These are phyloP conservation scores for Pleurotus tuber-regium DNA, from an alignment of 768 basidiomycete genomes.

Conservation along the genomic window DNA sequence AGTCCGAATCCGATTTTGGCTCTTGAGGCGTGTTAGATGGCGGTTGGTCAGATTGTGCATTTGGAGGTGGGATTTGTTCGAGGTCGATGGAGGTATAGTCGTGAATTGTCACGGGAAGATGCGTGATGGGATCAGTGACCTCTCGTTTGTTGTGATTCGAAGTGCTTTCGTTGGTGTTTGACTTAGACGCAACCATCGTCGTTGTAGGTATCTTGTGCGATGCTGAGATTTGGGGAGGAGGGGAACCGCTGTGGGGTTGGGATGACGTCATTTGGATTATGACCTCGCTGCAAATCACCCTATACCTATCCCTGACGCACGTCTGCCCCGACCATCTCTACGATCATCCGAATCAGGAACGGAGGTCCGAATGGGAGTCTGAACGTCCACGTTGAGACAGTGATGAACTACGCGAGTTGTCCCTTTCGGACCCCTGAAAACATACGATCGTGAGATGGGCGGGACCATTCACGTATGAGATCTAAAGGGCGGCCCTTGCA, in stretches of 20 bases:
- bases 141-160: constrained; percentile 20
- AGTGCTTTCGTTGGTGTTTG: too few species aligned
- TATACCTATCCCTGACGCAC: constrained; percentile 4
- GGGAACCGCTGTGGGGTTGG: too few species aligned
- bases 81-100: constrained; percentile 34
- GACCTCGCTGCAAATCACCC: too few species aligned
- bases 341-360: neutral
- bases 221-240: too few species aligned
- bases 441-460: too few species aligned
- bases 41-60: neutral
- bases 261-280: too few species aligned
- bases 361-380: too few species aligned
- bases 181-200: neutral
- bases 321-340: neutral
- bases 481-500: constrained; percentile 2
- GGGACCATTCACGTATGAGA: constrained; percentile 14
- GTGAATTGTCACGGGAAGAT: constrained; percentile 32
- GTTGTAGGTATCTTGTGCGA: neutral
- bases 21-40: constrained; percentile 1
- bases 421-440: too few species aligned
- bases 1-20: constrained; percentile 16
- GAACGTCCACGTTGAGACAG: too few species aligned
- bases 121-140: constrained; percentile 41
- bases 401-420: too few species aligned
- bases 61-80: constrained; percentile 29